Evolutionary conservation across 2,329 filamentous ascomycete genomes (phyloP).

Genomic region (Venturia oleaginea): DNA sequence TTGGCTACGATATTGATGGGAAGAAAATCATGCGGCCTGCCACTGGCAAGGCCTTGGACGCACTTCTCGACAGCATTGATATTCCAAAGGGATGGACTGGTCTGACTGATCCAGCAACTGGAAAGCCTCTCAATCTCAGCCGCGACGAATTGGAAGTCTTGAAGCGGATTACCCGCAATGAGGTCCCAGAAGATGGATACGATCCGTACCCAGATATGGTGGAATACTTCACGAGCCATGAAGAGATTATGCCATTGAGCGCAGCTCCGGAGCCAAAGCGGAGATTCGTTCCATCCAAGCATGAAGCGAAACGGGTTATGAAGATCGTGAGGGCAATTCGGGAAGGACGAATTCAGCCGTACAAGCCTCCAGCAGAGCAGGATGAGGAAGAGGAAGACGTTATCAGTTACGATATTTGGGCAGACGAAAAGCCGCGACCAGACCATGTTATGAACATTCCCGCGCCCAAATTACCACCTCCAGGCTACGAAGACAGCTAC

Average conservation of each 20-base stretch:
- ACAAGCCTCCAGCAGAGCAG: constrained; percentile 66
- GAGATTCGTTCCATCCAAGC: constrained; percentile 90
- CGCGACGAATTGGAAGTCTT: constrained; percentile 83
- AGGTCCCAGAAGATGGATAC: constrained; percentile 78
- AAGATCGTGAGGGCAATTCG: constrained; percentile 94
- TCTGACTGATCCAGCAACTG: constrained; percentile 85
- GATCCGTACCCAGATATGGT: constrained; percentile 90
- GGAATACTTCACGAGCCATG: constrained; percentile 84
- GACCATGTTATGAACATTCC: constrained; percentile 91
- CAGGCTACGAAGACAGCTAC: constrained; percentile 91
- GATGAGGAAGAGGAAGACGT: constrained; percentile 65
- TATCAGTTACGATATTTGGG: constrained; percentile 84
- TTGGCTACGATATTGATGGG: constrained; percentile 97
- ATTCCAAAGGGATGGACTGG: constrained; percentile 96
- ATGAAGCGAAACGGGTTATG: constrained; percentile 92
- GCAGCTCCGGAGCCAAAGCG: constrained; percentile 93
- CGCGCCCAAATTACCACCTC: constrained; percentile 85
- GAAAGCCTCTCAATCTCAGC: constrained; percentile 80
- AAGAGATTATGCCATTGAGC: constrained; percentile 90
- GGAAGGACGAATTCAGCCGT: constrained; percentile 87
- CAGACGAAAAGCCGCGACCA: constrained; percentile 73
- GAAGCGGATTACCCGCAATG: constrained; percentile 79
- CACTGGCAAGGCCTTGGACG: constrained; percentile 86
- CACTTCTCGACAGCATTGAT: constrained; percentile 90
- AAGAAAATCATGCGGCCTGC: constrained; percentile 96